These are phyloP conservation scores for Esteya vermicola DNA, from an alignment of 2,329 filamentous ascomycete genomes.

Conservation along the genomic window DNA sequence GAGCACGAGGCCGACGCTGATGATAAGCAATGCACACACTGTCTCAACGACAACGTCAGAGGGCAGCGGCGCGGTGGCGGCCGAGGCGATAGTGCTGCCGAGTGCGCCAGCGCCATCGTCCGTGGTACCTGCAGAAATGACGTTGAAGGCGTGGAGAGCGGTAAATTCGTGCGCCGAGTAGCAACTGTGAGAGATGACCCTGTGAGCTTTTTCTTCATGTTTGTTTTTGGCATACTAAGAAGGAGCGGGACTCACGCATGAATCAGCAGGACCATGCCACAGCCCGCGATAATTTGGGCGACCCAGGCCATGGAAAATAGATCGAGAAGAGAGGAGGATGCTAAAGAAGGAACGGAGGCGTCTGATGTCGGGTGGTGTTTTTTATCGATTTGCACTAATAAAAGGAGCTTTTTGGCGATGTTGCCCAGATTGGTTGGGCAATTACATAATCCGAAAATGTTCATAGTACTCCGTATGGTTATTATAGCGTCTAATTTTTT, in stretches of 20 bases:
- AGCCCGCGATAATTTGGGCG: too few species aligned
- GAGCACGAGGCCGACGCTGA: slow-evolving; percentile 71
- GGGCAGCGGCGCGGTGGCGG: slow-evolving; percentile 44
- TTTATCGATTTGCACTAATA: too few species aligned
- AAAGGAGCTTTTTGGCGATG: too few species aligned
- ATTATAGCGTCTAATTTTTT: too few species aligned
- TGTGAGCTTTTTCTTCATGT: not conserved
- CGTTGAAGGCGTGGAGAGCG: slow-evolving; percentile 42
- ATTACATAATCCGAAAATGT: too few species aligned
- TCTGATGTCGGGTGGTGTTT: too few species aligned
- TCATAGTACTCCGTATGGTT: too few species aligned
- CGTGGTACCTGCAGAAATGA: slow-evolving; percentile 22
- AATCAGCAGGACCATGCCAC: slow-evolving; percentile 65
- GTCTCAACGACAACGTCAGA: slow-evolving; percentile 83
- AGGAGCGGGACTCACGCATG: slow-evolving; percentile 54
- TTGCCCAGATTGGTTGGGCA: too few species aligned
- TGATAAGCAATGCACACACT: slow-evolving; percentile 60
- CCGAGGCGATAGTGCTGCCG: too few species aligned
- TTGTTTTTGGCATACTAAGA: slow-evolving; percentile 4
- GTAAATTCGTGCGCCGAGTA: slow-evolving; percentile 95
- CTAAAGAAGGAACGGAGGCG: too few species aligned
- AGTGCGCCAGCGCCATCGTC: too few species aligned
- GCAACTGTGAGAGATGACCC: slow-evolving; percentile 43
- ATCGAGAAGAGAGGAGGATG: not conserved
- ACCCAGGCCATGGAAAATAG: slow-evolving; percentile 1